These are phyloP conservation scores for Magnaporthiopsis incrustans DNA, from an alignment of 2,329 filamentous ascomycete genomes.

Conservation along the genomic window DNA sequence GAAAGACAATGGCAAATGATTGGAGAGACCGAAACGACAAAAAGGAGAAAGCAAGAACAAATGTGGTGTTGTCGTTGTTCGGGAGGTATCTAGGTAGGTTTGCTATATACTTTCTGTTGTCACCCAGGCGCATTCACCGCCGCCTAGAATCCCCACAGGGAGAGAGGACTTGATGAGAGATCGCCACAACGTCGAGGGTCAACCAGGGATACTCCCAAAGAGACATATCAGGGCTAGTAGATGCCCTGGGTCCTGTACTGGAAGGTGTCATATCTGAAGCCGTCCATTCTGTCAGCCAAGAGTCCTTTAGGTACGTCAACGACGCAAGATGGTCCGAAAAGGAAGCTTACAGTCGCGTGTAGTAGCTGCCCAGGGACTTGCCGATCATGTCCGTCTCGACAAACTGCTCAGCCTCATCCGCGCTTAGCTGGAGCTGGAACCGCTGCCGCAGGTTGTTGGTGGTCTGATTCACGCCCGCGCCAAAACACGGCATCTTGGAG, in stretches of 20 bases:
- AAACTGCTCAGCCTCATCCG: conserved; percentile 72
- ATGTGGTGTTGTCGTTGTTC: background rate
- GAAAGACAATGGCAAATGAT: background rate
- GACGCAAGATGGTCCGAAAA: too few species aligned
- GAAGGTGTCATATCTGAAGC: conserved; percentile 67
- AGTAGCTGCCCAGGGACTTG: conserved; percentile 81
- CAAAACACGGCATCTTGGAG: conserved; percentile 79
- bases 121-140: background rate
- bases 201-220: background rate
- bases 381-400: conserved; percentile 72
- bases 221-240: conserved; percentile 45
- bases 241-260: conserved; percentile 85
- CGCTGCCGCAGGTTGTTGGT: conserved; percentile 62
- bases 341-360: conserved; percentile 67
- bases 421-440: conserved; percentile 75
- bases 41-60: background rate
- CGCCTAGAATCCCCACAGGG: background rate
- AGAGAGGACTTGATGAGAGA: background rate
- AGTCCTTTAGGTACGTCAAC: background rate
- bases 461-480: conserved; percentile 63
- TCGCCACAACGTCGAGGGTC: background rate
- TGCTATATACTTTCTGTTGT: background rate
- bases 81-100: background rate
- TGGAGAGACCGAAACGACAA: background rate
- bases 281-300: conserved; percentile 11